Percentiles rank a stretch among this genome's conserved stretches.
Evolutionary conservation across 1,139 yeast genomes (phyloP).

Genomic region (Wickerhamiella pararugosa): DNA sequence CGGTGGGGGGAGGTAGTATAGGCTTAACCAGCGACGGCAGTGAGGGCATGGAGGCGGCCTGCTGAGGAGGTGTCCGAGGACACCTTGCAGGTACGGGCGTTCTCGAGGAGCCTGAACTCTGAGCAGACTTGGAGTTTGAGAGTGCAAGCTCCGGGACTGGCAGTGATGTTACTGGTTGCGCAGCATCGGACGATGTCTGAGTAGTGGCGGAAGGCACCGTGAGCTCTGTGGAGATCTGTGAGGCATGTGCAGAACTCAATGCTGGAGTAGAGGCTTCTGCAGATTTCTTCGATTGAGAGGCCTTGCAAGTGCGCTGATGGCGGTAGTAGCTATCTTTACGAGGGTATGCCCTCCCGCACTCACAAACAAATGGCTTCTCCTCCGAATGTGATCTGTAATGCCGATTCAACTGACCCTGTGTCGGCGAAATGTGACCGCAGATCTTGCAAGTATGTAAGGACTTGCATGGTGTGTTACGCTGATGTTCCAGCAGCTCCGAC

Average conservation of each 20-base stretch:
- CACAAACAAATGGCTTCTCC: conserved; percentile 95
- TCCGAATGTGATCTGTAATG: conserved; percentile 93
- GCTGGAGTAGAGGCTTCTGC: too few relatives aligned
- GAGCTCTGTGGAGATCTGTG: too few relatives aligned
- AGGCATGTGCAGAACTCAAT: too few relatives aligned
- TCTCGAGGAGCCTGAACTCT: not conserved
- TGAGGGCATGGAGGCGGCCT: too few relatives aligned
- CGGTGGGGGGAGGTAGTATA: not conserved
- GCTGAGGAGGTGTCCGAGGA: too few relatives aligned
- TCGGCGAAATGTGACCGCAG: conserved; percentile 7
- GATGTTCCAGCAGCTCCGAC: conserved; percentile 5
- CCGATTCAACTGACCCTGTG: conserved; percentile 51
- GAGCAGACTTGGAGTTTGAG: not conserved
- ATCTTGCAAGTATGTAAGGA: conserved; percentile 7
- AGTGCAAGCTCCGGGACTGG: too few relatives aligned
- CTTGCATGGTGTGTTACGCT: not conserved
- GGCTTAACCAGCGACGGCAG: not conserved
- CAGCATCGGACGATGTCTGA: too few relatives aligned
- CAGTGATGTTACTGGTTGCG: too few relatives aligned
- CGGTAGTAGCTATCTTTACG: conserved; percentile 7
- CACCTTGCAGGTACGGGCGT: not conserved
- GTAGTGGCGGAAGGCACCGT: too few relatives aligned
- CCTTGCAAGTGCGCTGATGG: conserved; percentile 6
- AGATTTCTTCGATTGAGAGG: too few relatives aligned
- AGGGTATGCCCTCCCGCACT: conserved; percentile 30